Evolutionary conservation across 495 filamentous ascomycete genomes (phyloP).

Genomic region (Trichocladium uniseriatum): DNA sequence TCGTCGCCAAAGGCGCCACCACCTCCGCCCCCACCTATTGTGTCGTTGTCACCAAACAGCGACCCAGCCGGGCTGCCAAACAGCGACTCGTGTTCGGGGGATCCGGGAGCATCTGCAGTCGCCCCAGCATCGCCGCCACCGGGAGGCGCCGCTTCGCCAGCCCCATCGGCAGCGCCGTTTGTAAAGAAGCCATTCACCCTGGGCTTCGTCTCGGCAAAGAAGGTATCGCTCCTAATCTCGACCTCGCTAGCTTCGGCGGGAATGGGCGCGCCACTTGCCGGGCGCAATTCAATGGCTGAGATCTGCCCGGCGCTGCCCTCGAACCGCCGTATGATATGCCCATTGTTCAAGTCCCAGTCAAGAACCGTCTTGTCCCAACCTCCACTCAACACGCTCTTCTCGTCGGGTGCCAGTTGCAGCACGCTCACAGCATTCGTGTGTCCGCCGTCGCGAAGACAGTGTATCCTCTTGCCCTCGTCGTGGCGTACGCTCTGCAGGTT

Average conservation of each 20-base stretch:
- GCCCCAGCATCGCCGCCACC: background rate
- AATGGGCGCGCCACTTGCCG: slow-evolving; percentile 63
- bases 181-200: slow-evolving; percentile 37
- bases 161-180: slow-evolving; percentile 24
- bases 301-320: slow-evolving; percentile 74
- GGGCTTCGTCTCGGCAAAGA: slow-evolving; percentile 41
- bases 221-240: slow-evolving; percentile 53
- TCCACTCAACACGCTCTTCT: slow-evolving; percentile 80
- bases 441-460: slow-evolving; percentile 52
- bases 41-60: slow-evolving; percentile 50
- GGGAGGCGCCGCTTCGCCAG: background rate
- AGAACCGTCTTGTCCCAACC: slow-evolving; percentile 93
- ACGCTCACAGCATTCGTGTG: slow-evolving; percentile 92
- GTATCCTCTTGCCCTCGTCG: slow-evolving; percentile 84
- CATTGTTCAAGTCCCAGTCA: slow-evolving; percentile 94
- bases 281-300: slow-evolving; percentile 75
- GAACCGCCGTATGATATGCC: slow-evolving; percentile 64
- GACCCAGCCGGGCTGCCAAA: slow-evolving; percentile 47
- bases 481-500: slow-evolving; percentile 92
- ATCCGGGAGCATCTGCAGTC: slow-evolving; percentile 37
- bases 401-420: slow-evolving; percentile 70
- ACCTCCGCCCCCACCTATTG: slow-evolving; percentile 43
- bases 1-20: slow-evolving; percentile 57
- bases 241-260: slow-evolving; percentile 59
- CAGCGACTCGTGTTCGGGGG: slow-evolving; percentile 71